phyloP scores from a whole-genome alignment of 2,329 filamentous ascomycete species.

The Xylariaceae sp. region DNA sequence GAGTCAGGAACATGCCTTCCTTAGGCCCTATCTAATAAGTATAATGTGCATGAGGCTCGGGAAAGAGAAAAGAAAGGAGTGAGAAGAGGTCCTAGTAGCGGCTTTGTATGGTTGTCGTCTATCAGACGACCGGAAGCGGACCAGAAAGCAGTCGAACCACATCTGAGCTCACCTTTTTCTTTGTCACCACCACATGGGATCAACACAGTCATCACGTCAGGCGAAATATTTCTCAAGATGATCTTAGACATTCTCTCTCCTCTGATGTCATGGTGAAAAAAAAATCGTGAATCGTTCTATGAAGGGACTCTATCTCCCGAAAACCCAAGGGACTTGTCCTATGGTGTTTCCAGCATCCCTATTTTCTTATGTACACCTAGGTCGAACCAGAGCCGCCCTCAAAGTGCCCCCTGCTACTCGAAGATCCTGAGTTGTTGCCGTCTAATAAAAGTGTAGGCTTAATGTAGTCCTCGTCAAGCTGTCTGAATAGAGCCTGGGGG shows the following conservation, averaged over 20 bases:
- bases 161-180: too few species aligned
- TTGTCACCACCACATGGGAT: too few species aligned
- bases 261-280: too few species aligned
- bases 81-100: neutral
- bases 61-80: neutral
- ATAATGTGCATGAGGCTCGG: too few species aligned
- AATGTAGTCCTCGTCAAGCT: constrained; percentile 93
- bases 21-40: too few species aligned
- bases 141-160: constrained; percentile 4
- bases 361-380: constrained; percentile 11
- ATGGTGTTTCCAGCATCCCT: constrained; percentile 9
- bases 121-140: neutral
- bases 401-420: constrained; percentile 26
- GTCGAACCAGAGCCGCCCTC: constrained; percentile 27
- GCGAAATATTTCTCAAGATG: neutral
- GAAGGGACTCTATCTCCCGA: too few species aligned
- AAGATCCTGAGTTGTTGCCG: constrained; percentile 41
- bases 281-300: too few species aligned
- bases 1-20: neutral
- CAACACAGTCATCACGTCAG: too few species aligned
- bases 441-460: constrained; percentile 87
- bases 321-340: too few species aligned
- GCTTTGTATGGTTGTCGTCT: neutral
- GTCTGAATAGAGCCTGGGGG: constrained; percentile 81
- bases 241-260: neutral